Evolutionary conservation across 164 flowering plant species (phyloP).

Genomic region (Vitis rotundifolia): DNA sequence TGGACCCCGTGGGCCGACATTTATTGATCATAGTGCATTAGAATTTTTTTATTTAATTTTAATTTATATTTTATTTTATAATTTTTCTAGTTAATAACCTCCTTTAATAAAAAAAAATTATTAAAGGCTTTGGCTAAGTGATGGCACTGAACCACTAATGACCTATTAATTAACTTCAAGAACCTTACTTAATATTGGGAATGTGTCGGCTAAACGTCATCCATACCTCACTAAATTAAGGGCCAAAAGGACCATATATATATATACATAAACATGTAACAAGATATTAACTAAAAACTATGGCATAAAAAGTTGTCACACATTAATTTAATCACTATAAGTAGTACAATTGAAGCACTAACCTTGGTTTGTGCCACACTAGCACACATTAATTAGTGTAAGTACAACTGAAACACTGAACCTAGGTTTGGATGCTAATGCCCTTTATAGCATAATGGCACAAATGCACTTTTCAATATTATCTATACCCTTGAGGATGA

Average conservation of each 20-base stretch:
- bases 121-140: conserved; percentile 14
- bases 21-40: conserved; percentile 12
- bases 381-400: conserved; percentile 14
- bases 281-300: not conserved
- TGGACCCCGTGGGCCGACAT: conserved; percentile 24
- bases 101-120: conserved; percentile 6
- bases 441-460: conserved; percentile 26
- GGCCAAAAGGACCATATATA: not conserved
- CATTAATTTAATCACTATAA: too few species aligned
- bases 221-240: conserved; percentile 17
- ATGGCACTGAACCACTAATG: conserved; percentile 20
- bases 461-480: conserved; percentile 18
- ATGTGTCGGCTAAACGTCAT: conserved; percentile 31
- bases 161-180: conserved; percentile 14
- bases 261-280: not conserved
- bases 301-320: too few species aligned
- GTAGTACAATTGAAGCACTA: too few species aligned
- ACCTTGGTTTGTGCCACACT: not conserved
- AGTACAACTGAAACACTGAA: conserved; percentile 26
- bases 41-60: too few species aligned
- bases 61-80: too few species aligned
- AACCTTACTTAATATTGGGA: conserved; percentile 20
- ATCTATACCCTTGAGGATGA: not conserved
- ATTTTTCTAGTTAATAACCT: not conserved
- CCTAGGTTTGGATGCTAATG: conserved; percentile 21